A percentile compares a stretch with the other conserved stretches of the same genome.
These are phyloP conservation scores for Chytriomyces sp. DNA, from an alignment of 192 early-diverging fungal species.

Conservation along the genomic window DNA sequence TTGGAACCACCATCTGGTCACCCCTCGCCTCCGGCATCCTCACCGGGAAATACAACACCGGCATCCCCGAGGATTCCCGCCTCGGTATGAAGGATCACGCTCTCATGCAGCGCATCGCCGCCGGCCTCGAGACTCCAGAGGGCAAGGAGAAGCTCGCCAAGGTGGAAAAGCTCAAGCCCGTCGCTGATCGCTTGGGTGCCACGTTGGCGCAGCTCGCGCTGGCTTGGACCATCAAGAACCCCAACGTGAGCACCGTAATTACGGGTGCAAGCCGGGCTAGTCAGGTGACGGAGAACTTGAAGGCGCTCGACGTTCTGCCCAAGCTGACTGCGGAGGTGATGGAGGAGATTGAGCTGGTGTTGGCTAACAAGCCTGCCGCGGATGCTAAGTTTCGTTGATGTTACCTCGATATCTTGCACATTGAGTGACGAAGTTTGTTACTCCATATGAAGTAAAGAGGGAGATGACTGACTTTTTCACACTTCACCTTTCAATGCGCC, in stretches of 20 bases:
- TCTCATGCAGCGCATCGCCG: constrained; percentile 56
- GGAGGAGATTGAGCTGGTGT: constrained; percentile 65
- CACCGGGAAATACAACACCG: constrained; percentile 72
- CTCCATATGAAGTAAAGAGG: too few species aligned
- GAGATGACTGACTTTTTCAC: too few species aligned
- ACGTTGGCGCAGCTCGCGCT: constrained; percentile 70
- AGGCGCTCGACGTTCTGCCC: constrained; percentile 56
- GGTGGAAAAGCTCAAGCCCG: constrained; percentile 53
- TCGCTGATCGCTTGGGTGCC: constrained; percentile 62
- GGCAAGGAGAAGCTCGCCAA: constrained; percentile 71
- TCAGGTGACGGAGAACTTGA: constrained; percentile 75
- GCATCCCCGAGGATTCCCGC: constrained; percentile 66
- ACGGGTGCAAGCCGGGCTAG: constrained; percentile 59
- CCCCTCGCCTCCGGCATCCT: constrained; percentile 66
- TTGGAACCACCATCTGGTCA: constrained; percentile 80
- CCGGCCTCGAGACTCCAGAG: constrained; percentile 59
- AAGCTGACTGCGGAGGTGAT: constrained; percentile 71
- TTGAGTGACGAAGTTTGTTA: too few species aligned
- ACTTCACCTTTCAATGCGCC: too few species aligned
- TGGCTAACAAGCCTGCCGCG: constrained; percentile 69
- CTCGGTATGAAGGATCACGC: constrained; percentile 60
- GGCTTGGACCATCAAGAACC: constrained; percentile 76
- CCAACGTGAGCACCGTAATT: constrained; percentile 53
- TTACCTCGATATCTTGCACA: too few species aligned
- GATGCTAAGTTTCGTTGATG: constrained; percentile 50